Conservation (phyloP, 768 basidiomycete genomes). For the Pleurotus platypus region DNA sequence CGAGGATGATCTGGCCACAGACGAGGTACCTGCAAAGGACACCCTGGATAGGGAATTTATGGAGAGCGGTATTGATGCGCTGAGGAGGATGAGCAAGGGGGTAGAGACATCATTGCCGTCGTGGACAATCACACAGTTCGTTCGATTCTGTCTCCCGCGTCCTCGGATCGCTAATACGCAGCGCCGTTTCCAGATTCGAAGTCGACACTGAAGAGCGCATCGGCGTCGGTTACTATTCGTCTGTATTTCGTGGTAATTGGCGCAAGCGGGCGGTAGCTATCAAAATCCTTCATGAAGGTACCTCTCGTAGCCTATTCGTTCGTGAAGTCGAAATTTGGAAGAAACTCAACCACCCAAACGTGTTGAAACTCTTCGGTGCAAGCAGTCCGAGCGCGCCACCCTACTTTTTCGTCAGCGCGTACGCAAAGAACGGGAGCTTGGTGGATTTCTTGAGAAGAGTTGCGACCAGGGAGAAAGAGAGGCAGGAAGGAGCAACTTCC, state of each 20-base stretch:
- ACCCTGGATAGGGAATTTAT: slow-evolving; percentile 69
- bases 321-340: slow-evolving; percentile 75
- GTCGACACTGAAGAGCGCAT: slow-evolving; percentile 68
- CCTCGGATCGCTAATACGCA: neutral
- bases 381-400: slow-evolving; percentile 69
- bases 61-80: slow-evolving; percentile 68
- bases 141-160: slow-evolving; percentile 3
- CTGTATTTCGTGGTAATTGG: slow-evolving; percentile 79
- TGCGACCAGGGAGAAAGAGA: slow-evolving; percentile 19
- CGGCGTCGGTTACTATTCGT: slow-evolving; percentile 72
- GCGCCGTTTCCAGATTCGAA: slow-evolving; percentile 50
- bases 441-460: slow-evolving; percentile 50
- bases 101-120: slow-evolving; percentile 45
- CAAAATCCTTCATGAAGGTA: slow-evolving; percentile 64
- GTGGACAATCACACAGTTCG: slow-evolving; percentile 74
- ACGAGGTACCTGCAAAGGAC: slow-evolving; percentile 24
- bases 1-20: slow-evolving; percentile 3
- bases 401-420: slow-evolving; percentile 80
- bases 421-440: slow-evolving; percentile 62
- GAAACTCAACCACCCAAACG: slow-evolving; percentile 60
- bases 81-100: slow-evolving; percentile 53
- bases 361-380: slow-evolving; percentile 75
- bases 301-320: slow-evolving; percentile 62
- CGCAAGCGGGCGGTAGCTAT: slow-evolving; percentile 60
- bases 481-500: slow-evolving; percentile 6